phyloP scores from a whole-genome alignment of 495 filamentous ascomycete genomes.

The Penicillium egyptiacum region DNA sequence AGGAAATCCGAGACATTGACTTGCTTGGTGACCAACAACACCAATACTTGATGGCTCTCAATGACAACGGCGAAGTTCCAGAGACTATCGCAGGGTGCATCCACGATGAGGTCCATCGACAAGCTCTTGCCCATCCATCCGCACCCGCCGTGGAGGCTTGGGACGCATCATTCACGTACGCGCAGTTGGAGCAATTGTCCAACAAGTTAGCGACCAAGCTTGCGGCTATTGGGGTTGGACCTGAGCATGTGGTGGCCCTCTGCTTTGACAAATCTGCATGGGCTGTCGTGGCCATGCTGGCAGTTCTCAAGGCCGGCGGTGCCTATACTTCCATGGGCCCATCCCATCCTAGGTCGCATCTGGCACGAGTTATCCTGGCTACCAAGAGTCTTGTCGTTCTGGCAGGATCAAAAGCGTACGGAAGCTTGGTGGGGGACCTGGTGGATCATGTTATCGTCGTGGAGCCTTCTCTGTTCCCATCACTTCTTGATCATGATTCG shows the following conservation, averaged over 20 bases:
- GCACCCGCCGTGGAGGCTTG: neutral
- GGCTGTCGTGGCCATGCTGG: neutral
- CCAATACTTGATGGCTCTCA: neutral
- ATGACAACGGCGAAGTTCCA: neutral
- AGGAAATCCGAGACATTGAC: neutral
- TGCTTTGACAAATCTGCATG: constrained; percentile 1
- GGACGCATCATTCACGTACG: neutral
- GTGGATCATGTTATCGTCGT: neutral
- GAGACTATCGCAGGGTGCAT: neutral
- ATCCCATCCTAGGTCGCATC: neutral
- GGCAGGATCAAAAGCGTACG: neutral
- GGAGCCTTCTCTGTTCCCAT: neutral
- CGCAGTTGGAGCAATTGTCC: neutral
- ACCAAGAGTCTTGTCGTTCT: neutral
- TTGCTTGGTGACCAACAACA: neutral
- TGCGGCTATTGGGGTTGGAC: neutral
- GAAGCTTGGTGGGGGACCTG: neutral
- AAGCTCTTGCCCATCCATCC: neutral
- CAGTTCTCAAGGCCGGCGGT: neutral
- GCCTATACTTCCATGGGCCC: neutral
- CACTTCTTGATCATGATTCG: neutral
- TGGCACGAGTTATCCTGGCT: neutral
- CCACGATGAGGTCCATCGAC: neutral
- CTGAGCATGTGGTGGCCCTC: neutral
- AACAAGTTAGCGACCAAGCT: neutral